Evolutionary conservation across 1,284 basidiomycete genomes (phyloP).

Genomic region (Laetiporus sulphureus): DNA sequence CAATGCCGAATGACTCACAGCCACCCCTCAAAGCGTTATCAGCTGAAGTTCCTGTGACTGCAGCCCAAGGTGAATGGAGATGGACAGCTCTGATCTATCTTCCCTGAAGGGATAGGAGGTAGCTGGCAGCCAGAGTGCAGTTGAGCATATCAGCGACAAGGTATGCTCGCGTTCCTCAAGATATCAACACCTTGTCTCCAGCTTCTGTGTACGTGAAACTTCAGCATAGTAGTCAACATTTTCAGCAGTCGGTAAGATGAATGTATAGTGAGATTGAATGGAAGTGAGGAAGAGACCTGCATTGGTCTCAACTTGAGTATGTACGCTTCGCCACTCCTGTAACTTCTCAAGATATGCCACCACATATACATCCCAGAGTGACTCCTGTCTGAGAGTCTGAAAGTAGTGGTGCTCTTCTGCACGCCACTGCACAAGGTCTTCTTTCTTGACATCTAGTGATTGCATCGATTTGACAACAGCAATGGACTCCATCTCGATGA

Average conservation of each 20-base stretch:
- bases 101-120: no score
- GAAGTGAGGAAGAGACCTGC: background rate
- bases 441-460: background rate
- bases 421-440: slow-evolving; percentile 9
- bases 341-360: slow-evolving; percentile 16
- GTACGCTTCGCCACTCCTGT: background rate
- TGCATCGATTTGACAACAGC: slow-evolving; percentile 3
- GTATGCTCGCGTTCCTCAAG: background rate
- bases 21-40: no score
- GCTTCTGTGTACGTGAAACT: background rate
- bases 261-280: background rate
- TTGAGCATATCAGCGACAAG: no score
- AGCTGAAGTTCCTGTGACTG: no score
- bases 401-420: slow-evolving; percentile 13
- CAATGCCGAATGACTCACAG: no score
- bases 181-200: background rate
- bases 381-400: slow-evolving; percentile 12
- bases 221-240: background rate
- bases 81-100: no score
- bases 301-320: background rate
- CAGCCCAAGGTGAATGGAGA: no score
- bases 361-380: slow-evolving; percentile 5
- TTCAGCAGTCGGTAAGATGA: background rate
- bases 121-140: no score
- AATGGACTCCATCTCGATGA: slow-evolving; percentile 4